phyloP scores from a whole-genome alignment of 805 yeast species.

The Zygosaccharomyces kombuchaensis region DNA sequence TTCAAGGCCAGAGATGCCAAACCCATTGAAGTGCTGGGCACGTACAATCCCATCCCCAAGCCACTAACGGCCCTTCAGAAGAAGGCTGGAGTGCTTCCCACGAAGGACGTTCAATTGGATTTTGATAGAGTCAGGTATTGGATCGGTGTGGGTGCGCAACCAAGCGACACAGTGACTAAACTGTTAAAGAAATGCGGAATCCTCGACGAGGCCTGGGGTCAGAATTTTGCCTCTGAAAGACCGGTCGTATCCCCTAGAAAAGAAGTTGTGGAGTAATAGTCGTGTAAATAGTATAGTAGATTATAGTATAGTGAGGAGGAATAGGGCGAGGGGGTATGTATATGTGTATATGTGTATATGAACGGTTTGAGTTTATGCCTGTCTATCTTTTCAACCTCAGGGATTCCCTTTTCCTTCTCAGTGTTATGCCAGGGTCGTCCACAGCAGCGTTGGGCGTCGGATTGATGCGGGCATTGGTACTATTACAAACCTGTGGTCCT shows the following conservation, averaged over 20 bases:
- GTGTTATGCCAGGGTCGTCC: constrained; percentile 3
- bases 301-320: background rate
- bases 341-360: background rate
- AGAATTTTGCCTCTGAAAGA: constrained; percentile 14
- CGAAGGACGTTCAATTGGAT: constrained; percentile 78
- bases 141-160: constrained; percentile 97
- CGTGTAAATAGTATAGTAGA: constrained; percentile 4
- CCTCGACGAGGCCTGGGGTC: constrained; percentile 30
- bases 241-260: constrained; percentile 23
- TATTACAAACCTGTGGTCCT: constrained; percentile 3
- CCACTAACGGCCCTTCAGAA: constrained; percentile 53
- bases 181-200: constrained; percentile 76
- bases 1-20: constrained; percentile 74
- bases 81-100: constrained; percentile 52
- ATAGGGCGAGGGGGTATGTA: background rate
- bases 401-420: constrained; percentile 15
- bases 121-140: constrained; percentile 89
- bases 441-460: background rate
- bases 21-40: constrained; percentile 94
- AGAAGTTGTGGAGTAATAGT: constrained; percentile 21
- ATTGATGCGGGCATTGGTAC: background rate
- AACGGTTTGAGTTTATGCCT: background rate
- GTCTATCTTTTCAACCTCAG: constrained; percentile 12
- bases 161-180: constrained; percentile 73
- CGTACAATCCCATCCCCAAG: constrained; percentile 79